Conservation (phyloP, 2,329 filamentous ascomycete genomes). For the Cordyceps militaris region DNA sequence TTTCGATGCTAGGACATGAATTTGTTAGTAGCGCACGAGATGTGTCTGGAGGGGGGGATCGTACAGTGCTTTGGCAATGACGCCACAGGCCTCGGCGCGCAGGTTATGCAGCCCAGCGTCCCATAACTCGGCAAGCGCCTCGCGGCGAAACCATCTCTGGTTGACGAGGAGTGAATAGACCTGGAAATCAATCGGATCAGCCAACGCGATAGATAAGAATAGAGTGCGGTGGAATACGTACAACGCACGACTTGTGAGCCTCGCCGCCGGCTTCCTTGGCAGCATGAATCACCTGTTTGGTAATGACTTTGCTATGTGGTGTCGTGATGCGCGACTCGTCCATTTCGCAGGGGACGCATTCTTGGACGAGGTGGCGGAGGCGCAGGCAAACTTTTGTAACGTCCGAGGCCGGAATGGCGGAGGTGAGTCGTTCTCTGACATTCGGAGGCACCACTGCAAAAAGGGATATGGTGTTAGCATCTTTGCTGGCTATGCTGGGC, state of each 20-base stretch:
- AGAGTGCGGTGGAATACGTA: constrained; percentile 18
- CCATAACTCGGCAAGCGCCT: constrained; percentile 79
- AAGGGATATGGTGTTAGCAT: neutral
- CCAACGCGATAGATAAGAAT: neutral
- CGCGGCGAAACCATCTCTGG: constrained; percentile 68
- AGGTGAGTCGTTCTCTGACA: constrained; percentile 49
- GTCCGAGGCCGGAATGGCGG: constrained; percentile 66
- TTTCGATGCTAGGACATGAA: constrained; percentile 62
- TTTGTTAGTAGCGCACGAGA: neutral
- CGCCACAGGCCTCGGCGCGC: constrained; percentile 76
- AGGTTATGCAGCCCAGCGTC: constrained; percentile 78
- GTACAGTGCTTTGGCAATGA: constrained; percentile 75
- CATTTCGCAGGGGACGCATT: constrained; percentile 84
- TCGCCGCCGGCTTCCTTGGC: constrained; percentile 74
- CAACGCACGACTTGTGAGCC: constrained; percentile 70
- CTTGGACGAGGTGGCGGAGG: constrained; percentile 83
- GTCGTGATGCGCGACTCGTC: constrained; percentile 66
- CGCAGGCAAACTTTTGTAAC: constrained; percentile 87
- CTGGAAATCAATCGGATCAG: constrained; percentile 17
- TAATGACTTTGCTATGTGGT: constrained; percentile 82
- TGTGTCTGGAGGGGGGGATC: constrained; percentile 16
- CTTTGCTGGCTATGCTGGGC: neutral
- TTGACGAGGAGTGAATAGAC: constrained; percentile 72
- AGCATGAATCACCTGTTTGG: constrained; percentile 67
- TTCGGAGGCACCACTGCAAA: constrained; percentile 58